Base-by-base conservation (phyloP, 106 monocot species). In the Cymbidium sinense region DNA sequence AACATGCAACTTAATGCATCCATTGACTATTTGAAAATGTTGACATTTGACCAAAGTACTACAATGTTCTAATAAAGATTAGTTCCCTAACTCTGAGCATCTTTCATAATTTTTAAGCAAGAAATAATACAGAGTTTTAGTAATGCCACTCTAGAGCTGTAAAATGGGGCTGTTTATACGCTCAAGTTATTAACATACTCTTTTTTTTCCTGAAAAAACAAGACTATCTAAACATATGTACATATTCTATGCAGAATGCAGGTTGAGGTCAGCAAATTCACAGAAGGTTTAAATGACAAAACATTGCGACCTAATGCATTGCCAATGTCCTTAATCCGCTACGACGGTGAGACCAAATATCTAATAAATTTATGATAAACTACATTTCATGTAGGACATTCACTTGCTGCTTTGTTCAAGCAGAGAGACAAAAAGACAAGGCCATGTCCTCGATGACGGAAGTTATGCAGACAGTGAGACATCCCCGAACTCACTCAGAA, bases 191-290 rank as follows among this genome's bases (percentile, higher is more conserved):
- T 41, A 41, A 41, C 0, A 41, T 47, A 39, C 37, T 39, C 3
- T 2, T 47, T 47, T 47, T 47, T 47, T 47, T 17, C 47, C 47
- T 47, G 17, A 47, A 15, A 47, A 47, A 47, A 13, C 17, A 47
- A 47, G 47, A 47, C 13, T 47, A 47, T 47, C 47, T 13, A 47
- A 47, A 47, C 47, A 47, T 47, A 11, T 15, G 13, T 18, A 47
- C 61, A 27, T 62, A 41, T 64, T 62, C 21, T 43, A 64, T 86
- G 65, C 88, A 92, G 94, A 73, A 94, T 94, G 94, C 98, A 98
- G 80, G 92, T 99, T 83, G 98, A 98, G 85, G 94, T 98, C 62
- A 94, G 94, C 86, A 98, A 98, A 82, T 90, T 88, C 36, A 98
- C 98, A 50, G 94, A 98, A 87, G 94, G 94, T 61, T 77, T 73